These are phyloP conservation scores for Ammopiptanthus mongolicus DNA, from an alignment of 306 rosid genomes.

Conservation along the genomic window DNA sequence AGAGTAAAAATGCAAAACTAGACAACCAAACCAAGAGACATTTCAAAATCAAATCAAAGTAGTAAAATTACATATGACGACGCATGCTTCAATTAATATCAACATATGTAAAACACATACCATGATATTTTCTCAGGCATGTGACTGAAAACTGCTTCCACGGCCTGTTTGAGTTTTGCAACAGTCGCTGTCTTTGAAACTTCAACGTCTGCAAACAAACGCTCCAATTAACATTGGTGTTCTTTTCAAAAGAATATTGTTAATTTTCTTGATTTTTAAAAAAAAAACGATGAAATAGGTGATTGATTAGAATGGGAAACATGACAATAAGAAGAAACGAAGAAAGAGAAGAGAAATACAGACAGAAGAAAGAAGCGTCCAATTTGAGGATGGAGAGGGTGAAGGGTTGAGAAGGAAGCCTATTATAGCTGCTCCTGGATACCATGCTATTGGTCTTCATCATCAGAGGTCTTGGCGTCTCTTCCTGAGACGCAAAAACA, in stretches of 20 bases:
- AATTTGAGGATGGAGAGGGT: conserved; percentile 70
- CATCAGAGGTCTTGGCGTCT: conserved; percentile 23
- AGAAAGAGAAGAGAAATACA: conserved; percentile 34
- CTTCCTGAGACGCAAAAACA: conserved; percentile 8
- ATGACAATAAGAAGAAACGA: too few species aligned
- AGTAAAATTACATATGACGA: neutral
- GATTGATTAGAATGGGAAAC: too few species aligned
- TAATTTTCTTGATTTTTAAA: neutral
- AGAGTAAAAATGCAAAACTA: neutral
- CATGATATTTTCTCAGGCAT: conserved; percentile 80
- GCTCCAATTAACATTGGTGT: neutral
- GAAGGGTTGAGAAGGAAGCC: conserved; percentile 58
- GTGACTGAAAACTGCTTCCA: conserved; percentile 62
- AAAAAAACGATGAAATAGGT: neutral
- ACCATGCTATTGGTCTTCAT: neutral
- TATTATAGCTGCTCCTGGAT: conserved; percentile 32
- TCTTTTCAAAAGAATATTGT: neutral
- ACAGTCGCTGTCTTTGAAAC: conserved; percentile 63
- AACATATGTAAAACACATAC: conserved; percentile 27
- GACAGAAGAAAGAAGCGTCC: conserved; percentile 74
- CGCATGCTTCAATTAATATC: neutral
- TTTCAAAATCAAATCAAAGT: neutral
- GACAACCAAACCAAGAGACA: neutral
- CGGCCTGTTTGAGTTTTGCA: conserved; percentile 59
- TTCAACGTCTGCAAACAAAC: conserved; percentile 54